Percentiles rank a stretch among this genome's conserved stretches.
Evolutionary conservation across 2,329 filamentous ascomycete genomes (phyloP).

Genomic region (Colletotrichum noveboracense): DNA sequence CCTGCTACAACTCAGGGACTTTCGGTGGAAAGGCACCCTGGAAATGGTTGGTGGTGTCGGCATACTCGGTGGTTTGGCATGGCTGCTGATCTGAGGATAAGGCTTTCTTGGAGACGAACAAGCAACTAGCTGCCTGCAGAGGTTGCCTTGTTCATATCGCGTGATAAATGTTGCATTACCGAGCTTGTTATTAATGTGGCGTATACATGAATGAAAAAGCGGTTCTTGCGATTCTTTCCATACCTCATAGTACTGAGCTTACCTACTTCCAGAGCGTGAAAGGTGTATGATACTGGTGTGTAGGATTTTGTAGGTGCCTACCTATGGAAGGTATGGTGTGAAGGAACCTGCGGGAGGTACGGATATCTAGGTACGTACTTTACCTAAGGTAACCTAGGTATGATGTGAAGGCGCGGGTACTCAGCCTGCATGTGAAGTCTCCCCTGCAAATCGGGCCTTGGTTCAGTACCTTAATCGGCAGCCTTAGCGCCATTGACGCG

Average conservation of each 20-base stretch:
- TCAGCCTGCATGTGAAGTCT: neutral
- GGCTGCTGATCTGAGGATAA: slow-evolving; percentile 43
- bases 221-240: neutral
- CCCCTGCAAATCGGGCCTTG: neutral
- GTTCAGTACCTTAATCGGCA: neutral
- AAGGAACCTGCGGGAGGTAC: no score
- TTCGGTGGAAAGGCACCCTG: slow-evolving; percentile 70
- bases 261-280: neutral
- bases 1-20: slow-evolving; percentile 69
- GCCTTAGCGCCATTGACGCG: neutral
- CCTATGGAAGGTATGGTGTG: no score
- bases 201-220: neutral
- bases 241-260: neutral
- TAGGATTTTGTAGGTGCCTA: no score
- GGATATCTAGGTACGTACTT: neutral
- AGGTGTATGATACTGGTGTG: neutral
- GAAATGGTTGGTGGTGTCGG: slow-evolving; percentile 78
- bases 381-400: no score
- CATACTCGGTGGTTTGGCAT: slow-evolving; percentile 74
- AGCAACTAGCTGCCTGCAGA: neutral
- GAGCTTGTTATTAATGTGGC: neutral
- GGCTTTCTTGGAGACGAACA: neutral
- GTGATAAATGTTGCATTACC: neutral
- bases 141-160: neutral
- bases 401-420: neutral